These are phyloP conservation scores for Lipomyces chichibuensis DNA, from an alignment of 805 yeast genomes.

Conservation along the genomic window DNA sequence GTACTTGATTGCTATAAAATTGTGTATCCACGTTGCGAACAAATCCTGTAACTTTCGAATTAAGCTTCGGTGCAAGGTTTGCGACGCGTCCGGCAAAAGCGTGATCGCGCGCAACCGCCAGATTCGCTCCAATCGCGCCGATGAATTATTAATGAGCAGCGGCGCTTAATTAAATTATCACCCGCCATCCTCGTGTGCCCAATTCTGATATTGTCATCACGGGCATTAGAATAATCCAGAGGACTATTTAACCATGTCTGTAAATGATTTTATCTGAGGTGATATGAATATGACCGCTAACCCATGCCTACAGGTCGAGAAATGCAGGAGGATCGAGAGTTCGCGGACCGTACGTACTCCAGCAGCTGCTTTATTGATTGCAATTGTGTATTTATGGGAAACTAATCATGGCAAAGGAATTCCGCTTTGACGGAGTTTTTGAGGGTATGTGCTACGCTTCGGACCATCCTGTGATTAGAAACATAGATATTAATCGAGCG, in stretches of 20 bases:
- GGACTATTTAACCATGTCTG: background rate
- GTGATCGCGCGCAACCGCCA: background rate
- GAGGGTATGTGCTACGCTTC: conserved; percentile 21
- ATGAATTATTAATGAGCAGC: background rate
- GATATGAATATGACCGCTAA: background rate
- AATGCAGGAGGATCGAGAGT: conserved; percentile 18
- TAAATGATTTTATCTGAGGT: background rate
- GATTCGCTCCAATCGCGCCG: background rate
- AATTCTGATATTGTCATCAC: background rate
- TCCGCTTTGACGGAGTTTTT: conserved; percentile 37
- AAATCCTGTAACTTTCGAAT: no score
- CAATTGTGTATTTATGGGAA: no score
- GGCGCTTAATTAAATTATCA: background rate
- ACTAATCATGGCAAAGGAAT: conserved; percentile 16
- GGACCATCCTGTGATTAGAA: background rate
- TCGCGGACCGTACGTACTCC: conserved; percentile 31
- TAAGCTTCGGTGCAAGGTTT: background rate
- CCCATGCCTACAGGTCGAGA: conserved; percentile 9
- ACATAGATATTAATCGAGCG: background rate
- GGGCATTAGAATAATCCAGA: background rate
- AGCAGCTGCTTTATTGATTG: background rate
- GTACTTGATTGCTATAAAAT: background rate
- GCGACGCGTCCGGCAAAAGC: background rate
- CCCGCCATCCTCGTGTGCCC: background rate
- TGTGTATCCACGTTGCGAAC: background rate